These are phyloP conservation scores for Ephemerocybe angulata DNA, from an alignment of 768 basidiomycete species.

Conservation along the genomic window DNA sequence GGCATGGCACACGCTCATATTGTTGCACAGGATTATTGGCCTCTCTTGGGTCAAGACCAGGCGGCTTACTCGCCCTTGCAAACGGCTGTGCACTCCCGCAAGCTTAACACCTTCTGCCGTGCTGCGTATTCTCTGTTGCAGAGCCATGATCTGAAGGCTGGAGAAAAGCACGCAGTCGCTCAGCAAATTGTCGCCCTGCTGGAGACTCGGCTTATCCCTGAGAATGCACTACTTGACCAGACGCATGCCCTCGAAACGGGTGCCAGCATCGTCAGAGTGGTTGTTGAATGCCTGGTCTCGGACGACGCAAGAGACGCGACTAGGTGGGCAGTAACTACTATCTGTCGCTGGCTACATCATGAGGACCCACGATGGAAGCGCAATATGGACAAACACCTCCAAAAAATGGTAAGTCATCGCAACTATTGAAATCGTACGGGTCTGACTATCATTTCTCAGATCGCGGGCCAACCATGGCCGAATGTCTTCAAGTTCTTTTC, in stretches of 20 bases:
- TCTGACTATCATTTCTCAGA: neutral
- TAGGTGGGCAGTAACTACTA: slow-evolving; percentile 28
- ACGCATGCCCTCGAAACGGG: slow-evolving; percentile 30
- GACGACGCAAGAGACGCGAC: slow-evolving; percentile 22
- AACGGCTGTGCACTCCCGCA: slow-evolving; percentile 44
- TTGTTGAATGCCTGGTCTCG: slow-evolving; percentile 35
- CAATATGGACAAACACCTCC: slow-evolving; percentile 37
- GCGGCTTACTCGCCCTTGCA: slow-evolving; percentile 35
- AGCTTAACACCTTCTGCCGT: slow-evolving; percentile 35
- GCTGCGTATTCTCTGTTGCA: slow-evolving; percentile 17
- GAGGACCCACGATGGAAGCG: slow-evolving; percentile 38
- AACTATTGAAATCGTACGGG: neutral
- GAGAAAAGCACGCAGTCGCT: slow-evolving; percentile 18
- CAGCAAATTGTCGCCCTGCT: slow-evolving; percentile 34
- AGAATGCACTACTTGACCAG: slow-evolving; percentile 37
- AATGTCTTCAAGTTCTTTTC: slow-evolving; percentile 21
- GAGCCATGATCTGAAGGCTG: slow-evolving; percentile 15
- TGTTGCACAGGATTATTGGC: slow-evolving; percentile 3
- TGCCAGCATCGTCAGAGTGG: slow-evolving; percentile 37
- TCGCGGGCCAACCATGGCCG: slow-evolving; percentile 1
- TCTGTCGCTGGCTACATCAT: slow-evolving; percentile 38
- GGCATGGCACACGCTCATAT: neutral
- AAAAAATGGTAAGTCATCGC: slow-evolving; percentile 35
- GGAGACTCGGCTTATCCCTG: slow-evolving; percentile 46
- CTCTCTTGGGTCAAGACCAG: neutral